Evolutionary conservation across 495 filamentous ascomycete genomes (phyloP).

Genomic region (Amphirosellinia nigrospora): DNA sequence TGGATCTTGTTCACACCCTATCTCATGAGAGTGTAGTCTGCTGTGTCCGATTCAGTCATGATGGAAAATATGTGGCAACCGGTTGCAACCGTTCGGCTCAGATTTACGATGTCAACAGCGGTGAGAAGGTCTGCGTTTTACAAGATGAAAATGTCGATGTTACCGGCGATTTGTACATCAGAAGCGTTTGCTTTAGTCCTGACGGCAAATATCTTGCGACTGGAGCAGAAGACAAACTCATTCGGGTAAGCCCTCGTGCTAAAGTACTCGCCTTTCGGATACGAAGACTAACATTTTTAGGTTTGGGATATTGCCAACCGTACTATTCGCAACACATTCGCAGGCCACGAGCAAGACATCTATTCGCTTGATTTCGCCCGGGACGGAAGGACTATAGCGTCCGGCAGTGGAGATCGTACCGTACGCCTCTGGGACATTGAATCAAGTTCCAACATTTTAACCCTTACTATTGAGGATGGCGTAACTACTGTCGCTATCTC

Average conservation of each 20-base stretch:
- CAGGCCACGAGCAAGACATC: constrained; percentile 90
- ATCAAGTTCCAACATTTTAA: constrained; percentile 72
- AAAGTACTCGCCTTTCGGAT: constrained; percentile 11
- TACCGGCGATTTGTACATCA: constrained; percentile 85
- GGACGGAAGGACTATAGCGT: constrained; percentile 86
- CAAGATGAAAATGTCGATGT: constrained; percentile 86
- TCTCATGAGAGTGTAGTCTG: constrained; percentile 88
- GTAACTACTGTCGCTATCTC: constrained; percentile 93
- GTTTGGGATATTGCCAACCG: constrained; percentile 85
- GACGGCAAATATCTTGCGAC: constrained; percentile 89
- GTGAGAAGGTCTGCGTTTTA: constrained; percentile 77
- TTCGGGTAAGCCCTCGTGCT: constrained; percentile 66
- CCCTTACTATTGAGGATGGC: constrained; percentile 84
- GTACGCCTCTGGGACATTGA: constrained; percentile 91
- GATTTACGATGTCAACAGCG: constrained; percentile 84
- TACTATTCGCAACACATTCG: constrained; percentile 80
- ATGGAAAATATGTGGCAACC: constrained; percentile 87
- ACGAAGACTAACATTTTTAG: constrained; percentile 49
- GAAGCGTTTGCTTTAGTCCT: constrained; percentile 92
- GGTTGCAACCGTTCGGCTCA: constrained; percentile 89
- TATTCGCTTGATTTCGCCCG: constrained; percentile 91
- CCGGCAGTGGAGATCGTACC: constrained; percentile 85
- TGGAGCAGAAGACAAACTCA: constrained; percentile 90
- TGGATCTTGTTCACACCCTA: constrained; percentile 86
- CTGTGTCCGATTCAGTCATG: constrained; percentile 87